Percentiles rank a stretch among this genome's conserved stretches.
phyloP scores from a whole-genome alignment of 2,329 filamentous ascomycete genomes.

The Aspergillus tubingensis region DNA sequence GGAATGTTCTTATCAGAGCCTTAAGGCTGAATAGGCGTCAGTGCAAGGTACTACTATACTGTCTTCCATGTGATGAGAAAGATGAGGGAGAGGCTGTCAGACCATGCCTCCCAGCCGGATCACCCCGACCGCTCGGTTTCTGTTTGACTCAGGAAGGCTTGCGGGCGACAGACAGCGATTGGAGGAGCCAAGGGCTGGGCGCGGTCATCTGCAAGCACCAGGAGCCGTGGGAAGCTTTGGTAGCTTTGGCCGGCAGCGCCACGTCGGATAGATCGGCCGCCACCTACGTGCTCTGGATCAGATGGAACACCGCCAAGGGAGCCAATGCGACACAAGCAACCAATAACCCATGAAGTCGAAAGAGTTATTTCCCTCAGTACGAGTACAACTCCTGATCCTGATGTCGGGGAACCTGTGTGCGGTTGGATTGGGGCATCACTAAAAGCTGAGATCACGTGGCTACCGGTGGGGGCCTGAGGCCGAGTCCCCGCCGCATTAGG shows the following conservation, averaged over 20 bases:
- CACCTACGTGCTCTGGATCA: constrained; percentile 1
- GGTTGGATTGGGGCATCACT: neutral
- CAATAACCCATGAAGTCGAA: neutral
- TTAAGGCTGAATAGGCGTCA: neutral
- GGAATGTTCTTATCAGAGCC: neutral
- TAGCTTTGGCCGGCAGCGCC: neutral
- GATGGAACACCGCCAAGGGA: neutral
- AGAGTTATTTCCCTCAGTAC: neutral
- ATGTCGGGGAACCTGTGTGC: neutral
- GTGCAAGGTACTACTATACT: neutral
- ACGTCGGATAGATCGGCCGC: constrained; percentile 1
- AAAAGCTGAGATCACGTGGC: neutral
- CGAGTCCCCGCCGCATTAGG: neutral
- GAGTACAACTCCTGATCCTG: neutral
- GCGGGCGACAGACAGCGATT: neutral
- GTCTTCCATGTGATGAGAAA: neutral
- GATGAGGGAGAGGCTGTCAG: neutral
- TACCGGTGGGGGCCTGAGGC: neutral
- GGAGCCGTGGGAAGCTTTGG: neutral
- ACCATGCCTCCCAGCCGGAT: neutral
- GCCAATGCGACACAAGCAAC: constrained; percentile 5
- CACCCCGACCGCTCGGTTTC: neutral
- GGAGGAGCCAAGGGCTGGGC: neutral
- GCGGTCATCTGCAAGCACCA: neutral
- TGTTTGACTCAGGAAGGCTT: neutral